A percentile compares a stretch with the other conserved stretches of the same genome.
These are phyloP conservation scores for Fusarium denticulatum DNA, from an alignment of 2,329 filamentous ascomycete species.

Conservation along the genomic window DNA sequence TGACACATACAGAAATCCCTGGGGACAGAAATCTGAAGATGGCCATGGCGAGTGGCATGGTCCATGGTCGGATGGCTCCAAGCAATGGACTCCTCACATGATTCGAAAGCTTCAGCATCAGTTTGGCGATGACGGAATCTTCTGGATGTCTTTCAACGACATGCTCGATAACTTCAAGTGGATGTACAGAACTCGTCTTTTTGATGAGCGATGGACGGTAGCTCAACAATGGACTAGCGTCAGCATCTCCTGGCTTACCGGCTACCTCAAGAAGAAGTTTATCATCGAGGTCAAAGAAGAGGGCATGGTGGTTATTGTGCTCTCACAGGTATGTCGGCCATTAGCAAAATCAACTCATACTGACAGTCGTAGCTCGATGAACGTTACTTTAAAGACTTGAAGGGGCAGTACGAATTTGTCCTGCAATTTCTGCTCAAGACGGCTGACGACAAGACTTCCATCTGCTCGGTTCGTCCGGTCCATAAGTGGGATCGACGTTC, in stretches of 20 bases:
- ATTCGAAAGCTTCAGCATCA: constrained; percentile 71
- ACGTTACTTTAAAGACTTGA: constrained; percentile 57
- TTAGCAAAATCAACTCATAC: not conserved
- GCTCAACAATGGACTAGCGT: constrained; percentile 57
- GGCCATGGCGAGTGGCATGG: constrained; percentile 72
- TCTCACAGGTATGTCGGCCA: constrained; percentile 49
- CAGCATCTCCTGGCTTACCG: constrained; percentile 56
- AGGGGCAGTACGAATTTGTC: constrained; percentile 55
- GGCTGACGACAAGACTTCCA: constrained; percentile 12
- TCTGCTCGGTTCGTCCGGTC: constrained; percentile 38
- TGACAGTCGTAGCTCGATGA: constrained; percentile 52
- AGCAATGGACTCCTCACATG: constrained; percentile 80
- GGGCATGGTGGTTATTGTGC: constrained; percentile 55
- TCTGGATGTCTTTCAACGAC: constrained; percentile 59
- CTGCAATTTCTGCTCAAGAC: constrained; percentile 56
- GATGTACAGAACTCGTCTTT: constrained; percentile 58
- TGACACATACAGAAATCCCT: constrained; percentile 66
- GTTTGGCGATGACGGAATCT: constrained; percentile 73
- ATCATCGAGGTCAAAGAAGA: constrained; percentile 53
- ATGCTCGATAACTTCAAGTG: constrained; percentile 57
- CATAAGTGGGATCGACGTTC: constrained; percentile 64
- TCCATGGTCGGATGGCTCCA: constrained; percentile 77
- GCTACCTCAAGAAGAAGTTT: constrained; percentile 58
- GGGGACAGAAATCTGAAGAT: constrained; percentile 65
- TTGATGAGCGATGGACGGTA: constrained; percentile 58